Conservation (phyloP, 2,329 filamentous ascomycete genomes). For the Fusarium lateritium region DNA sequence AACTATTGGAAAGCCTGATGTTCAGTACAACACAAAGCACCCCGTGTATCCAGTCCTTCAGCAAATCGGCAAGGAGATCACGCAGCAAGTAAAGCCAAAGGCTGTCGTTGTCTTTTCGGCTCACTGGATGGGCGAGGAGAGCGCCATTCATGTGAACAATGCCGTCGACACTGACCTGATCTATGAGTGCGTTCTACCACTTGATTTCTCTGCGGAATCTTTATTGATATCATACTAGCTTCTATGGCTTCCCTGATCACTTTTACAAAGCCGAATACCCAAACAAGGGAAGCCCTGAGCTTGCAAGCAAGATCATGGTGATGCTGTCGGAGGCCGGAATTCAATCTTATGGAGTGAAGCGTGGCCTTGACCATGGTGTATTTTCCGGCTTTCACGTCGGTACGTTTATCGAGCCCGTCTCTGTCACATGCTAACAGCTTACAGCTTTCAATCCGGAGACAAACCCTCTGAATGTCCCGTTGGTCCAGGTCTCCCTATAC, state of each 20-base stretch:
- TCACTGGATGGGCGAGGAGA: slow-evolving; percentile 76
- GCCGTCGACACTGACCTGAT: slow-evolving; percentile 76
- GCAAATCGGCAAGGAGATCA: slow-evolving; percentile 78
- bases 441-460: slow-evolving; percentile 71
- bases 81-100: slow-evolving; percentile 76
- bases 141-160: slow-evolving; percentile 75
- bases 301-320: slow-evolving; percentile 72
- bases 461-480: slow-evolving; percentile 75
- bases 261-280: slow-evolving; percentile 79
- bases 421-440: slow-evolving; percentile 18
- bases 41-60: slow-evolving; percentile 76
- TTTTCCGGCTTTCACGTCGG: slow-evolving; percentile 76
- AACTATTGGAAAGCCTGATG: slow-evolving; percentile 63
- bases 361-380: slow-evolving; percentile 82
- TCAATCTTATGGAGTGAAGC: slow-evolving; percentile 69
- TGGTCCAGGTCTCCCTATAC: slow-evolving; percentile 82
- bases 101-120: slow-evolving; percentile 84
- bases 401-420: slow-evolving; percentile 18
- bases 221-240: slow-evolving; percentile 58
- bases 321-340: slow-evolving; percentile 71
- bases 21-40: slow-evolving; percentile 78
- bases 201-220: too few relatives aligned
- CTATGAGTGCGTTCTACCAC: slow-evolving; percentile 68
- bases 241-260: slow-evolving; percentile 79
- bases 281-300: slow-evolving; percentile 70